Evolutionary conservation across 345 rosid genomes (phyloP), one percentile per base, ranked within the genome.

Genomic region (Sonneratia caseolaris): DNA sequence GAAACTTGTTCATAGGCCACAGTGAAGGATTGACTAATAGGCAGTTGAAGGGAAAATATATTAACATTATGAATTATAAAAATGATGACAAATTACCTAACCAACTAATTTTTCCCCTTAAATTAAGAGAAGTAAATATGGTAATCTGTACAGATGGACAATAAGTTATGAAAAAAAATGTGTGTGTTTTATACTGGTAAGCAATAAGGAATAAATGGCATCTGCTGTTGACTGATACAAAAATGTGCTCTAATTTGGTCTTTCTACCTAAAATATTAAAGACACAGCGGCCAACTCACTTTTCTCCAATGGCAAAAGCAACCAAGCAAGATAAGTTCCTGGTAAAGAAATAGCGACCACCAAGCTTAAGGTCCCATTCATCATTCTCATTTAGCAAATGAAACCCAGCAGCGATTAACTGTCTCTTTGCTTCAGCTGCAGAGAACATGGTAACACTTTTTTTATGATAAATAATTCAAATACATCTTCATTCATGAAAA

Each of bases 301-400:
- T 90, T 67, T 94, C 86, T 53, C 98, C 98, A 27, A 94, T 79
- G 22, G 96, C 92, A 75, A 94, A 94, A 82, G 96, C 98, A 77
- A 94, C 94, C 79, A 94, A 81, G 72, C 89, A 87, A 61, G 98
- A 94, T 96, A 91, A 88, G 76, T 91, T 94, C 77, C 98, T 72
- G 0, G 98, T 94, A 68, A 91, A 94, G 86, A 94, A 89, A 82
- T 91, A 94, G 69, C 93, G 85, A 9, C 97, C 96, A 71, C 98
- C 97, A 66, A 96, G 96, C 85, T 85, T 87, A 0, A 94, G 86
- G 11, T 87, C 85, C 98, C 97, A 94, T 32, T 91, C 90, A 12
- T 94, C 96, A 53, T 81, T 86, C 82, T 94, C 98, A 74, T 79
- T 85, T 9, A 91, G 82, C 77, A 84, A 82, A 75, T 82, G 75